phyloP scores from a whole-genome alignment of 441 rosid species.

The Pelargonium exstipulatum region DNA sequence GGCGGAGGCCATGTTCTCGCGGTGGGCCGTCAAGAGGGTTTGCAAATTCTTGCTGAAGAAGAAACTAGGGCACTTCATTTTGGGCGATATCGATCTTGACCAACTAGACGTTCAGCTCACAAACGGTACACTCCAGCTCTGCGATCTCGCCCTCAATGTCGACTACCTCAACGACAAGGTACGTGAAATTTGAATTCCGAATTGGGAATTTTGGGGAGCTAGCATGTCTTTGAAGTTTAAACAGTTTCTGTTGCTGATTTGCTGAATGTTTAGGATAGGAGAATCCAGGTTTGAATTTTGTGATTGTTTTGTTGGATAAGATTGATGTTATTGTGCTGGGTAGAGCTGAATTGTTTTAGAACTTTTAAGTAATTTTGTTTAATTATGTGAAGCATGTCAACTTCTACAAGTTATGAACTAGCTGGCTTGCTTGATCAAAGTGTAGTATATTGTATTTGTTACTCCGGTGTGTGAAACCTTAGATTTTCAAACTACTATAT shows the following conservation, averaged over 20 bases:
- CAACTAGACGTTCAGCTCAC: slow-evolving; percentile 93
- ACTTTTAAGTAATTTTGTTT: no score
- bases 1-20: slow-evolving; percentile 69
- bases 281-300: not conserved
- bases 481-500: not conserved
- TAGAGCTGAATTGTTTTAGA: not conserved
- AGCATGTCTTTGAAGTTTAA: not conserved
- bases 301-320: no score
- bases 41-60: slow-evolving; percentile 85
- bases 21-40: slow-evolving; percentile 88
- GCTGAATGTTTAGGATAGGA: not conserved
- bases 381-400: not conserved
- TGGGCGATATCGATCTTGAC: slow-evolving; percentile 87
- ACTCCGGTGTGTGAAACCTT: not conserved
- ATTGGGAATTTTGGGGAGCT: not conserved
- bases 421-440: not conserved
- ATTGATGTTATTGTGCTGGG: not conserved
- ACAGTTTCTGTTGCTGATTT: not conserved
- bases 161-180: slow-evolving; percentile 81
- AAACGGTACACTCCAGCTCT: slow-evolving; percentile 70
- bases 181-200: not conserved
- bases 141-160: slow-evolving; percentile 83
- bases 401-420: not conserved
- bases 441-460: not conserved
- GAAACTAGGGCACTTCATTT: slow-evolving; percentile 74